These are phyloP conservation scores for Albizia julibrissin DNA, from an alignment of 306 rosid genomes.

Conservation along the genomic window DNA sequence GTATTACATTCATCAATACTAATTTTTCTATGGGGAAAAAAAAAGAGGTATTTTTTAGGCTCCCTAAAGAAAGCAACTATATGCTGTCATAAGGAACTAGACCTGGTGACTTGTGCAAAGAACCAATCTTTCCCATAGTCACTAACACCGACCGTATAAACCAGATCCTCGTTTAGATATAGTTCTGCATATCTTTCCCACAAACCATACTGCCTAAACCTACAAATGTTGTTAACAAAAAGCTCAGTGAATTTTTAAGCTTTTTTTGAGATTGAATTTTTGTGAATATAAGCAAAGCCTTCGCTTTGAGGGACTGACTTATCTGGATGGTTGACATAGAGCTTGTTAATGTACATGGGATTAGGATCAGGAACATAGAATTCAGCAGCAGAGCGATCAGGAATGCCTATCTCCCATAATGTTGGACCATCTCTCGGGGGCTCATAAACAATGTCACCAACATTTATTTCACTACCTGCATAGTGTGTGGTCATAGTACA, in stretches of 20 bases:
- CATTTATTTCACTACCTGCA: slow-evolving; percentile 54
- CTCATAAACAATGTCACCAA: slow-evolving; percentile 58
- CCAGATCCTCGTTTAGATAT: slow-evolving; percentile 63
- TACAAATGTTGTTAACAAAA: slow-evolving; percentile 24
- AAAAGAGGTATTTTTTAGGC: background rate
- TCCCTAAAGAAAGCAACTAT: background rate
- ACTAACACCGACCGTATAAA: slow-evolving; percentile 59
- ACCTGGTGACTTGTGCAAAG: slow-evolving; percentile 90
- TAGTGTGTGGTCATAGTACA: background rate
- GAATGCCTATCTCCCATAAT: slow-evolving; percentile 87
- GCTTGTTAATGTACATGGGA: slow-evolving; percentile 67
- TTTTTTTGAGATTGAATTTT: background rate
- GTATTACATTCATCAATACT: slow-evolving; percentile 8
- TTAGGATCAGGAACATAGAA: slow-evolving; percentile 79
- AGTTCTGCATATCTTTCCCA: slow-evolving; percentile 89
- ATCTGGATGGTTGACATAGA: slow-evolving; percentile 71
- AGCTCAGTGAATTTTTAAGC: background rate
- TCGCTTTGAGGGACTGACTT: slow-evolving; percentile 42
- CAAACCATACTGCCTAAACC: slow-evolving; percentile 83
- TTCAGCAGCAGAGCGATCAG: slow-evolving; percentile 81
- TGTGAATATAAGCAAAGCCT: no score
- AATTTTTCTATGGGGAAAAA: background rate
- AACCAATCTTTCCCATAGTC: slow-evolving; percentile 79
- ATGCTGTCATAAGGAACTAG: background rate
- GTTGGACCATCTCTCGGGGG: slow-evolving; percentile 85